These are phyloP conservation scores for Fusarium nanum DNA, from an alignment of 2,329 filamentous ascomycete species.

Conservation along the genomic window DNA sequence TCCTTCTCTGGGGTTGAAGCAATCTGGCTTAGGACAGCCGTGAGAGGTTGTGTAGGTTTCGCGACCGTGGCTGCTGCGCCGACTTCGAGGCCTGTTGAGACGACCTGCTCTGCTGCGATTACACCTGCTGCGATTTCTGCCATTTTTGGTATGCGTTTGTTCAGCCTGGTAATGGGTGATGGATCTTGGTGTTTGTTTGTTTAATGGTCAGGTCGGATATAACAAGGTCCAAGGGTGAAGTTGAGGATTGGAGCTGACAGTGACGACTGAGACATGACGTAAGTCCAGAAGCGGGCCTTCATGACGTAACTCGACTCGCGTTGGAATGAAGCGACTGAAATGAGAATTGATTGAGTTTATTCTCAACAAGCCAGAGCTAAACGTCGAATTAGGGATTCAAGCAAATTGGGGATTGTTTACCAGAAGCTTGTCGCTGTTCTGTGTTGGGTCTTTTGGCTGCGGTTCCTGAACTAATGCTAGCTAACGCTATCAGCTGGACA, in stretches of 20 bases:
- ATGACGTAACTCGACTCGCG: constrained; percentile 6
- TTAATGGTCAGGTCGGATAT: background rate
- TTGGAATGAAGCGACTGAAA: constrained; percentile 9
- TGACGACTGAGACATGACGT: constrained; percentile 26
- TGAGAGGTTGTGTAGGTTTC: constrained; percentile 35
- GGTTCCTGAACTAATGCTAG: background rate
- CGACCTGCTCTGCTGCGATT: constrained; percentile 32
- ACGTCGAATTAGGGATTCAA: too few relatives aligned
- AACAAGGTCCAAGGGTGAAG: background rate
- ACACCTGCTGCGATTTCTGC: constrained; percentile 40
- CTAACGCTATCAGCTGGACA: background rate
- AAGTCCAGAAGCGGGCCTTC: constrained; percentile 4
- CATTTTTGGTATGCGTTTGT: constrained; percentile 1
- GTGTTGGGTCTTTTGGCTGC: background rate
- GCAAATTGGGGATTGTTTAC: background rate
- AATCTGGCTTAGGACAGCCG: constrained; percentile 37
- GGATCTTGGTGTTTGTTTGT: background rate
- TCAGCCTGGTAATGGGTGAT: too few relatives aligned
- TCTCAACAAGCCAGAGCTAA: background rate
- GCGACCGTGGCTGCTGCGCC: constrained; percentile 34
- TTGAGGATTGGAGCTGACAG: background rate
- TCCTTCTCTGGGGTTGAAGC: constrained; percentile 26
- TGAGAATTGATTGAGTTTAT: background rate
- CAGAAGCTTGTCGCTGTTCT: background rate
- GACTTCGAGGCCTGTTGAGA: constrained; percentile 36